These are phyloP conservation scores for Trametes elegans DNA, from an alignment of 768 basidiomycete genomes.

Conservation along the genomic window DNA sequence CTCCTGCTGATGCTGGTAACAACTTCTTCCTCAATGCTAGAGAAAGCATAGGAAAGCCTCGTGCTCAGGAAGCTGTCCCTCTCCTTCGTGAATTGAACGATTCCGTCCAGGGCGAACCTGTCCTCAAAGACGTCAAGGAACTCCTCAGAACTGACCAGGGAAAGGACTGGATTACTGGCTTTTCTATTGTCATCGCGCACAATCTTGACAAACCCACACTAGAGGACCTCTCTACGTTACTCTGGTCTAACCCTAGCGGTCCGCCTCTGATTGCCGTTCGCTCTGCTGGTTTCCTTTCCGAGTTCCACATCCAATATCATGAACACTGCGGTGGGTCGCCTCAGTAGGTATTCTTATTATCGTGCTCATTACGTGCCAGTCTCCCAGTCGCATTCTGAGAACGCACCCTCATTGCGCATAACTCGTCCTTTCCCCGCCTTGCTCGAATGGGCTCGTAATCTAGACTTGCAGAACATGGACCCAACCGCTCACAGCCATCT, in stretches of 20 bases:
- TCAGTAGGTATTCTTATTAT: not conserved
- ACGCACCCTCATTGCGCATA: slow-evolving; percentile 72
- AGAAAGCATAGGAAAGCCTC: slow-evolving; percentile 73
- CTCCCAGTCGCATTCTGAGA: slow-evolving; percentile 41
- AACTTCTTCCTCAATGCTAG: slow-evolving; percentile 91
- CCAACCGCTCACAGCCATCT: slow-evolving; percentile 87
- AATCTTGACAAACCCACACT: slow-evolving; percentile 64
- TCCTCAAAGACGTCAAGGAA: slow-evolving; percentile 45
- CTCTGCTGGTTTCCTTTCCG: slow-evolving; percentile 87
- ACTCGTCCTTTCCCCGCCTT: slow-evolving; percentile 87
- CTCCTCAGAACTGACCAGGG: slow-evolving; percentile 24
- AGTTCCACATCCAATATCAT: slow-evolving; percentile 85
- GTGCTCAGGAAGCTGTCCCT: slow-evolving; percentile 76
- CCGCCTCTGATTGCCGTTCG: slow-evolving; percentile 76
- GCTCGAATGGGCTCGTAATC: slow-evolving; percentile 61
- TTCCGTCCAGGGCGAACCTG: slow-evolving; percentile 65
- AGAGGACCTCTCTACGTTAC: slow-evolving; percentile 54
- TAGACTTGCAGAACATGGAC: slow-evolving; percentile 81
- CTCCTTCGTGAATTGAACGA: slow-evolving; percentile 87
- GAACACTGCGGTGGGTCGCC: slow-evolving; percentile 72
- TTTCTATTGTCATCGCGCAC: slow-evolving; percentile 78
- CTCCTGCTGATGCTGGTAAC: slow-evolving; percentile 82
- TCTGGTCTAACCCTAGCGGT: slow-evolving; percentile 62
- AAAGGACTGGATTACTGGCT: slow-evolving; percentile 17
- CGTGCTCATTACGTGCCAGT: slow-evolving; percentile 62